Percentiles rank a stretch among this genome's conserved stretches.
These are phyloP conservation scores for Phlegmacium glaucopus DNA, from an alignment of 768 basidiomycete genomes.

Conservation along the genomic window DNA sequence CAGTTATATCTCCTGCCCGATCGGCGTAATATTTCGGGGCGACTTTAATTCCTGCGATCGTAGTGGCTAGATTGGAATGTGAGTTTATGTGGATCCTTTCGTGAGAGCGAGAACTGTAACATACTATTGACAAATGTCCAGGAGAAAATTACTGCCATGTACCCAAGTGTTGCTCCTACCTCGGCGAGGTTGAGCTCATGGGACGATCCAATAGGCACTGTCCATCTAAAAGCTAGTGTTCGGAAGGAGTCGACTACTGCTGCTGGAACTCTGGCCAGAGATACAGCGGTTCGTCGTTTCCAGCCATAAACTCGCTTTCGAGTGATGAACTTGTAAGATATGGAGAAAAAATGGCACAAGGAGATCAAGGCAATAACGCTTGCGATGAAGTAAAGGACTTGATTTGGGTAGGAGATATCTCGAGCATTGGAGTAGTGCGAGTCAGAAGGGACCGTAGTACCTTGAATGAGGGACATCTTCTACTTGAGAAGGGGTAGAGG, in stretches of 20 bases:
- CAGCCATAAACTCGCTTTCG: slow-evolving; percentile 3
- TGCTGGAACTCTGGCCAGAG: slow-evolving; percentile 25
- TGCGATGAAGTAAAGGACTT: slow-evolving; percentile 41
- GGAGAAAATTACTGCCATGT: slow-evolving; percentile 34
- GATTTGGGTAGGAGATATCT: slow-evolving; percentile 32
- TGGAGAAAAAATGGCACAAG: slow-evolving; percentile 28
- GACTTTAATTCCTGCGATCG: slow-evolving; percentile 25
- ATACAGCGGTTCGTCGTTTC: slow-evolving; percentile 6
- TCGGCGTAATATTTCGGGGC: slow-evolving; percentile 39
- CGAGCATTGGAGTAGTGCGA: slow-evolving; percentile 13
- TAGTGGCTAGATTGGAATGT: slow-evolving; percentile 28
- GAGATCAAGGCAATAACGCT: slow-evolving; percentile 39
- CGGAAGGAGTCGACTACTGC: slow-evolving; percentile 34
- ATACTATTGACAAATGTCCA: slow-evolving; percentile 38
- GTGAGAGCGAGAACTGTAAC: slow-evolving; percentile 1
- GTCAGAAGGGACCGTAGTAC: too few species aligned
- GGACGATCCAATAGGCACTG: slow-evolving; percentile 29
- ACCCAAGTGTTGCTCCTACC: slow-evolving; percentile 31
- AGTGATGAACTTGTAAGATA: slow-evolving; percentile 16
- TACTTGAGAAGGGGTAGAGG: too few species aligned
- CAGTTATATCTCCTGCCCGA: slow-evolving; percentile 40
- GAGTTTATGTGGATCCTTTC: too few species aligned
- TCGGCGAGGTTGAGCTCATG: slow-evolving; percentile 41
- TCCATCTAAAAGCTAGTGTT: slow-evolving; percentile 33
- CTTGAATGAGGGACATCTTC: too few species aligned